These are phyloP conservation scores for Kluyveromyces aestuarii DNA, from an alignment of 805 yeast species.

Conservation along the genomic window DNA sequence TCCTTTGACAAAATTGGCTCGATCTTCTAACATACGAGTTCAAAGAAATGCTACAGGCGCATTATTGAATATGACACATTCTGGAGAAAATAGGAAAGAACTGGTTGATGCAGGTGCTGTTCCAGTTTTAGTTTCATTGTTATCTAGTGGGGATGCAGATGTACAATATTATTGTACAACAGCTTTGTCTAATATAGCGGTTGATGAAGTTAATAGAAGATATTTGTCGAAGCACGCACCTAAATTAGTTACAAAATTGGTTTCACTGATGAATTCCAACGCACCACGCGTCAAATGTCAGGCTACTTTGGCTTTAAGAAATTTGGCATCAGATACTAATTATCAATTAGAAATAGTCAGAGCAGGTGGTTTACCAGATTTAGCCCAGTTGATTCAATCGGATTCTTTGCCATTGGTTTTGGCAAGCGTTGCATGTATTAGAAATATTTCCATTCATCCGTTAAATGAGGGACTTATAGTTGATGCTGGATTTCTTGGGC, in stretches of 20 bases:
- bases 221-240: constrained; percentile 89
- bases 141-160: constrained; percentile 84
- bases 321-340: constrained; percentile 90
- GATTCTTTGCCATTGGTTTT: constrained; percentile 85
- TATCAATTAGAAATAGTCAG: constrained; percentile 94
- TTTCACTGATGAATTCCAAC: constrained; percentile 84
- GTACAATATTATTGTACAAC: constrained; percentile 98
- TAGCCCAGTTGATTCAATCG: constrained; percentile 82
- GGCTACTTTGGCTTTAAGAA: constrained; percentile 92
- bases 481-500: constrained; percentile 92
- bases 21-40: constrained; percentile 88
- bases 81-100: constrained; percentile 92
- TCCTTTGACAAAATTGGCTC: constrained; percentile 90
- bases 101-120: constrained; percentile 97
- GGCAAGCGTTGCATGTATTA: constrained; percentile 96
- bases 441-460: constrained; percentile 95
- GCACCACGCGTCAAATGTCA: constrained; percentile 96
- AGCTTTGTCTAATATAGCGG: constrained; percentile 93
- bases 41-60: constrained; percentile 99
- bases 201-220: constrained; percentile 84
- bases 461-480: constrained; percentile 90
- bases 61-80: constrained; percentile 93
- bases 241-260: constrained; percentile 77
- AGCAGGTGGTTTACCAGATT: constrained; percentile 90
- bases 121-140: constrained; percentile 83